Evolutionary conservation across 2,329 filamentous ascomycete species (phyloP), one percentile per base, ranked within the genome.

Genomic region (Alternaria arbusti): DNA sequence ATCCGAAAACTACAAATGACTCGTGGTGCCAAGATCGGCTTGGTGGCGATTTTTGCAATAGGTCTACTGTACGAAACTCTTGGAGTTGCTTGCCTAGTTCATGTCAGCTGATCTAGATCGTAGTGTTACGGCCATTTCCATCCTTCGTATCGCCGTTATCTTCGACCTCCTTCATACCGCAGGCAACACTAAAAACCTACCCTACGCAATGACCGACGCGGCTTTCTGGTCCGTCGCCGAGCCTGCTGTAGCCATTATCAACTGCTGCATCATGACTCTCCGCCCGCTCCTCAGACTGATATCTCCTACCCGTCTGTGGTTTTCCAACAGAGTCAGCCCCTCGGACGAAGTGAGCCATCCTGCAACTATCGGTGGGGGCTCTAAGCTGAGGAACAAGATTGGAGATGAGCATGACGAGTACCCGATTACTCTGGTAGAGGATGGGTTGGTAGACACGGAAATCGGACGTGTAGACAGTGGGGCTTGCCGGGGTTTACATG

Each of bases 61-160:
- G 36, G 36, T 17, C 36, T 40, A 10, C 9, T 40, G 36, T 40
- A 11, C 36, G 36, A 10, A 11, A 17, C 36, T 40, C 36, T 17
- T 0, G n/a, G 36, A 10, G 3, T 2, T 6, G 36, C 8, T 40
- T 17, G 15, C 4, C 4, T 6, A 0, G 9, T 11, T 11, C 3
- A 40, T 17, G 36, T 17, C 36, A 40, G 36, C 36, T 40, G 4
- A 40, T 17, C 36, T 11, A 6, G 2, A 17, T 3, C n/a, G 36
- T 17, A 40, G 36, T 40, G 36, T 40, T 11, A 40, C 36, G 5
- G 36, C 36, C n/a, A 40, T 40, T 10, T 10, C 36, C 1, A 17
- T 40, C 8, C 8, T 40, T 11, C 36, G 36, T 17, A 40, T 40
- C n/a, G n/a, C 2, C n/a, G 36, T 40, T 5, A n/a, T 40, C 32